Evolutionary conservation across 1,139 yeast genomes (phyloP).

Genomic region (Pichia sp.): DNA sequence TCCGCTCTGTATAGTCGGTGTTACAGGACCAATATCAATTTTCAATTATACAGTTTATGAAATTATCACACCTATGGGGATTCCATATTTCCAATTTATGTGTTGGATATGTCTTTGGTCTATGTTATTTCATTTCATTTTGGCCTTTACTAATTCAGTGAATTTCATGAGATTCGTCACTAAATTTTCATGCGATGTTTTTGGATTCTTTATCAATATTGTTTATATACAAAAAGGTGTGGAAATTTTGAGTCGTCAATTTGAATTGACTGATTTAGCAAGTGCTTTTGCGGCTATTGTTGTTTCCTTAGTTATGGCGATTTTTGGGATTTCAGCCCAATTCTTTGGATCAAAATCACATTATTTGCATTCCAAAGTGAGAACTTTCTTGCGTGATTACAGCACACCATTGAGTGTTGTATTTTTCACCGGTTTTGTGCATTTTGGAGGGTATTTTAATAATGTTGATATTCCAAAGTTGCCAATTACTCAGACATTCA

Average conservation of each 20-base stretch:
- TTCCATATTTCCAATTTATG: constrained; percentile 86
- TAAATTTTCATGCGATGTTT: constrained; percentile 81
- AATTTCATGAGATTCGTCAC: constrained; percentile 67
- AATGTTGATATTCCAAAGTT: constrained; percentile 46
- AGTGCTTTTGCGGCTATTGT: constrained; percentile 73
- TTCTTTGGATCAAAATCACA: constrained; percentile 54
- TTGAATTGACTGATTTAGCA: constrained; percentile 31
- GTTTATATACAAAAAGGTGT: constrained; percentile 91
- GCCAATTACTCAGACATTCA: constrained; percentile 67
- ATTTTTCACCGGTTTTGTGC: constrained; percentile 86
- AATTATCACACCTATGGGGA: constrained; percentile 47
- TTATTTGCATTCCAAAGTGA: constrained; percentile 46
- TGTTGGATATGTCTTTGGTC: constrained; percentile 94
- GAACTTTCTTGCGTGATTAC: constrained; percentile 77
- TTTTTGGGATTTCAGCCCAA: constrained; percentile 63
- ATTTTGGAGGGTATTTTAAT: constrained; percentile 71
- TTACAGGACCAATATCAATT: constrained; percentile 89
- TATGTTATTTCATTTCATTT: constrained; percentile 66
- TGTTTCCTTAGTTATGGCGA: constrained; percentile 62
- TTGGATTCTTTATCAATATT: constrained; percentile 84
- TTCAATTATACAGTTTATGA: constrained; percentile 90
- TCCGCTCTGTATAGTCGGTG: constrained; percentile 95
- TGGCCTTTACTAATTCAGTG: constrained; percentile 67
- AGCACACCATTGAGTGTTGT: constrained; percentile 77
- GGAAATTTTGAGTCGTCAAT: constrained; percentile 70